A percentile compares a stretch with the other conserved stretches of the same genome.
These are phyloP conservation scores for Hericium coralloides DNA, from an alignment of 768 basidiomycete species.

Conservation along the genomic window DNA sequence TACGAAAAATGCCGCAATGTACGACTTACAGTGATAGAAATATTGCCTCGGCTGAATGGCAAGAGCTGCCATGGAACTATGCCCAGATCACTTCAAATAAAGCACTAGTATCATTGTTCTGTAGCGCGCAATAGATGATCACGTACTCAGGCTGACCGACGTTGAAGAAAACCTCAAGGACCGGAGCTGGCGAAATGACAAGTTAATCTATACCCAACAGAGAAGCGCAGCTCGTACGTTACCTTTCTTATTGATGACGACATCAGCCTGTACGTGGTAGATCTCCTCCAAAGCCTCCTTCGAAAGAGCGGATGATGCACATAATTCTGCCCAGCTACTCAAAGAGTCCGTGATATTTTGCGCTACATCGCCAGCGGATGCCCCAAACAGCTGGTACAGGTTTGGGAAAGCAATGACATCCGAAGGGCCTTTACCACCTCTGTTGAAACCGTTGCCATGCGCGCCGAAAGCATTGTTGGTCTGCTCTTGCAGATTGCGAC, in stretches of 20 bases:
- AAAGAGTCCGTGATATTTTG: neutral
- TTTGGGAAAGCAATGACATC: slow-evolving; percentile 45
- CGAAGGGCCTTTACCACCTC: slow-evolving; percentile 6
- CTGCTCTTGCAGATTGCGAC: slow-evolving; percentile 27
- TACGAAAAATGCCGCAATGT: neutral
- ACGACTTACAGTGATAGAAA: slow-evolving; percentile 32
- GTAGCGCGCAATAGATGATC: neutral
- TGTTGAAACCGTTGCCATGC: neutral
- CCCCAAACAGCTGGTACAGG: slow-evolving; percentile 37
- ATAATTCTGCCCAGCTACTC: neutral
- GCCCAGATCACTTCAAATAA: slow-evolving; percentile 28
- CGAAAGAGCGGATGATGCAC: neutral
- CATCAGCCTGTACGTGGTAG: neutral
- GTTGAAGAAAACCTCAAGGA: neutral
- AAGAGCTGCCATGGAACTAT: slow-evolving; percentile 46
- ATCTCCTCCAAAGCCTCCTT: neutral
- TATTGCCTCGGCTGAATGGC: slow-evolving; percentile 45
- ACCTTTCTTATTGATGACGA: neutral
- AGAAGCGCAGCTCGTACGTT: neutral
- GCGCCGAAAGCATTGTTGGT: slow-evolving; percentile 38
- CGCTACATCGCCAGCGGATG: slow-evolving; percentile 10
- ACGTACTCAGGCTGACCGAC: neutral
- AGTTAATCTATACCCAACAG: neutral
- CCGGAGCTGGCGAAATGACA: neutral
- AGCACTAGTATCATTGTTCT: neutral